Base-by-base conservation (phyloP, 345 rosid genomes). In the Citrus australasica region DNA sequence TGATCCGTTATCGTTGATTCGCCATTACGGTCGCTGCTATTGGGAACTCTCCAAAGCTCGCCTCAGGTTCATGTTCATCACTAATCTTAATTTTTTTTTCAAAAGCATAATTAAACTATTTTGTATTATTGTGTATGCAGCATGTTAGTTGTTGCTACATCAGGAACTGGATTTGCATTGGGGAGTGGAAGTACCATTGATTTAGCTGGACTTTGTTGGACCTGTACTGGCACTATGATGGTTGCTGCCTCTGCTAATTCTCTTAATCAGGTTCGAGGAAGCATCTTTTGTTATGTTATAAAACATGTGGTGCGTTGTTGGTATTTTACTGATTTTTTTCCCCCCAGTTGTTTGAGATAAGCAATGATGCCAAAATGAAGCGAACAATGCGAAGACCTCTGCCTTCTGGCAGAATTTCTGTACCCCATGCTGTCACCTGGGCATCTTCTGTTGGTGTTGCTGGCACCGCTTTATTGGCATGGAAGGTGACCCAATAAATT, bases 161-260 rank as follows among this genome's bases (percentile, higher is more conserved):
- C 99, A 71, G 99, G 99, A 10, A 96, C 98, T 66, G 99, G 99
- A 19, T 96, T 83, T 82, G 89, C 94, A 53, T 85, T 96, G 27
- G 99, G 97, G 38, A 85, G 97, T 59, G 94, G 97, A 60, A 84
- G 73, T 79, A 87, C 84, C 7, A 78, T 95, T 71, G 94, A 92
- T 83, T 76, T 92, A 22, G 87, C 87, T 0, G 98, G 98, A 6
- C 95, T 96, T 74, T 91, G 94, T 83, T 94, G 88, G 84, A 96
- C 99, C 3, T 96, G 99, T 89, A 92, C 92, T 70, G 97, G 98
- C 5, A 96, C 97, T 7, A 96, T 96, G 99, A 84, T 96, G 98
- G 94, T 94, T 27, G 97, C 98, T 77, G 97, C 98, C 2, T 91
- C 99, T 68, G 98, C 99, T 56, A 94, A 89, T 85, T 91, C 99